These are phyloP conservation scores for Cynanchum wilfordii DNA, from an alignment of 257 asterid species.

Conservation along the genomic window DNA sequence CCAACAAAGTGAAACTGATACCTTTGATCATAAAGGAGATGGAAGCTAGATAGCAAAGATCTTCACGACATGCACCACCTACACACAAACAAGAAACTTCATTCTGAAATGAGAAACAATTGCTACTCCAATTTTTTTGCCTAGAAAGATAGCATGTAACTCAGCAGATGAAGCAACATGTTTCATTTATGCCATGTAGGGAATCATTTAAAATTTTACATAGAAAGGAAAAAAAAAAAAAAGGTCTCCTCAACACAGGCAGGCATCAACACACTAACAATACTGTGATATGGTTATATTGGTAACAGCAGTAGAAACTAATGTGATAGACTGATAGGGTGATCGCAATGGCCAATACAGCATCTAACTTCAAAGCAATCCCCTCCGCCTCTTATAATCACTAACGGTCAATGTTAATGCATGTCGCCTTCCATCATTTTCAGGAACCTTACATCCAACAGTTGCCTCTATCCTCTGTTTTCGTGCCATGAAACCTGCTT, in stretches of 20 bases:
- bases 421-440: conserved; percentile 87
- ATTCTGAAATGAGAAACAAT: background rate
- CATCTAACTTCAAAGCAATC: conserved; percentile 52
- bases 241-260: background rate
- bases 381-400: conserved; percentile 91
- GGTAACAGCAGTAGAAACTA: background rate
- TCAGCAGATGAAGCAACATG: background rate
- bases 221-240: background rate
- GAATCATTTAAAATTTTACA: background rate
- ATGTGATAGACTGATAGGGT: background rate
- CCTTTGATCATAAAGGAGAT: background rate
- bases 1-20: background rate
- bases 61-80: too few species aligned
- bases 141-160: background rate
- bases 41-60: background rate
- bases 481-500: conserved; percentile 83
- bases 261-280: background rate
- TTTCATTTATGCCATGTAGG: background rate
- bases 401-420: conserved; percentile 79
- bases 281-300: background rate
- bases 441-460: conserved; percentile 69
- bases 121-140: background rate
- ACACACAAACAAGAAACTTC: background rate
- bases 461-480: conserved; percentile 86
- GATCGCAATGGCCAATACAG: background rate